Evolutionary conservation across 78 protist species (phyloP).

Genomic region (Protostelium mycophagum): DNA sequence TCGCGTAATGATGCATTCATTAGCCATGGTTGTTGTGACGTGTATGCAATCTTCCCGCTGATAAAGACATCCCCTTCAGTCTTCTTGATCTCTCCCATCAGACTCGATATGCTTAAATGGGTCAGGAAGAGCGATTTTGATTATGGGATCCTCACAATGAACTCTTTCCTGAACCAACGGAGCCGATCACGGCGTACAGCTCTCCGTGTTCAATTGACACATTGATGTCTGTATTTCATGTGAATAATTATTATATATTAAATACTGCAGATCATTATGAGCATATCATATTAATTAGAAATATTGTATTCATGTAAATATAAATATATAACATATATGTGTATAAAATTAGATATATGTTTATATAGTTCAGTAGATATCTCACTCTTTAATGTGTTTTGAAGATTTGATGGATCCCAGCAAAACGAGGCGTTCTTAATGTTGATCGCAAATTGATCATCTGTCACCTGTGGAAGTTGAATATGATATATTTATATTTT

Average conservation of each 20-base stretch:
- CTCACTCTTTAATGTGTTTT: not conserved
- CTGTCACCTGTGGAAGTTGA: no score
- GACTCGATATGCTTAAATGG: slow-evolving; percentile 4
- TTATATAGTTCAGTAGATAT: no score
- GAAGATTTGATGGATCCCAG: not conserved
- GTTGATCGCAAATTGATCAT: no score
- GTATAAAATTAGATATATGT: no score
- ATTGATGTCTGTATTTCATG: slow-evolving; percentile 26
- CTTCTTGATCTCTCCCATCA: slow-evolving; percentile 76
- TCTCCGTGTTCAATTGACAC: slow-evolving; percentile 25
- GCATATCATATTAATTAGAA: no score
- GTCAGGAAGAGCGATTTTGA: not conserved
- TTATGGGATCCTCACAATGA: slow-evolving; percentile 22
- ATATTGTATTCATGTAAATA: not conserved
- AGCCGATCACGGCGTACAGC: slow-evolving; percentile 76
- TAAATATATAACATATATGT: no score
- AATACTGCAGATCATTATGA: no score
- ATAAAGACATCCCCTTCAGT: slow-evolving; percentile 30
- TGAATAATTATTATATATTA: no score
- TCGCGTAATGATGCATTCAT: slow-evolving; percentile 82
- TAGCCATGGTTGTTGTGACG: slow-evolving; percentile 91
- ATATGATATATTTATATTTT: no score
- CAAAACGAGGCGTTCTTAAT: not conserved
- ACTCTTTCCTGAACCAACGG: slow-evolving; percentile 89
- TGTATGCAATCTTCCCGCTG: slow-evolving; percentile 67